Percentiles rank a stretch among this genome's conserved stretches.
These are phyloP conservation scores for Solanum clarkiae DNA, from an alignment of 257 asterid genomes.

Conservation along the genomic window DNA sequence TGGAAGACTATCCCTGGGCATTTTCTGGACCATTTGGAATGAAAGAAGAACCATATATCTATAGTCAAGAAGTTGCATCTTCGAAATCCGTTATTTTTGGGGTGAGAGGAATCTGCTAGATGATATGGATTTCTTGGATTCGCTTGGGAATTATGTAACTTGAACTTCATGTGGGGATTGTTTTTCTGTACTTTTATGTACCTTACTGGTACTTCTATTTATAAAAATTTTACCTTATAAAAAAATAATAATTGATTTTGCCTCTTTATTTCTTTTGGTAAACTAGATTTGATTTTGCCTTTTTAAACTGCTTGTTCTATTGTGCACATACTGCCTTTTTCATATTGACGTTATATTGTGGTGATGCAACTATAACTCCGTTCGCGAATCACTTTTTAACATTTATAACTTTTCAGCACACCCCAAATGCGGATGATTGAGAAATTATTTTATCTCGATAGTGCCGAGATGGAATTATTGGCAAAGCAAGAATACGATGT, in stretches of 20 bases:
- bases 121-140: neutral
- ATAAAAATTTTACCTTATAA: neutral
- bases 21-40: neutral
- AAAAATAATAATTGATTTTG: neutral
- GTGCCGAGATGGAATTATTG: slow-evolving; percentile 72
- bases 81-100: neutral
- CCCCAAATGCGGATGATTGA: slow-evolving; percentile 72
- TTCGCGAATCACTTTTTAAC: neutral
- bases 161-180: neutral
- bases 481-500: slow-evolving; percentile 71
- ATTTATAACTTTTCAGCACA: slow-evolving; percentile 28
- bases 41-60: neutral
- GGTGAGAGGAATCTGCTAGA: neutral
- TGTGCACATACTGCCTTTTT: neutral
- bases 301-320: neutral
- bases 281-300: neutral
- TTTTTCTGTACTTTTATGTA: neutral
- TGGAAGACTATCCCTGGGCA: neutral
- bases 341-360: neutral
- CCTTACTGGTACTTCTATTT: neutral
- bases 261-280: neutral
- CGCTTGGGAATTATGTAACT: neutral
- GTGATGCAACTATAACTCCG: neutral
- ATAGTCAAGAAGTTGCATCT: neutral
- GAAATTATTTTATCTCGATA: slow-evolving; percentile 68